phyloP scores from a whole-genome alignment of 257 asterid genomes.

The Plantago ovata region DNA sequence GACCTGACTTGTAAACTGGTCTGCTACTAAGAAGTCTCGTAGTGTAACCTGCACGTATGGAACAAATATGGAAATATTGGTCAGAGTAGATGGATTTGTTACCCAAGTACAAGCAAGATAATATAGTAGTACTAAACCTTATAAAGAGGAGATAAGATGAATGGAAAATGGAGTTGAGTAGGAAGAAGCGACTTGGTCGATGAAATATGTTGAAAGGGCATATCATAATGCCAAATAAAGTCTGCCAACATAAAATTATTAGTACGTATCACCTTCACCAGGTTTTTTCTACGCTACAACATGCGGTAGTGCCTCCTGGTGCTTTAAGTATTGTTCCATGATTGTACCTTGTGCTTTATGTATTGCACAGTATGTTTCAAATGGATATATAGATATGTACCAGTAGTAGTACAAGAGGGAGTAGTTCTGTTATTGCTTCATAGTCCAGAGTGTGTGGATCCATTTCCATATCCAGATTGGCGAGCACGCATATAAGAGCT shows the following conservation, averaged over 20 bases:
- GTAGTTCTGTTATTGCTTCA: slow-evolving; percentile 40
- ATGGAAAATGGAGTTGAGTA: not conserved
- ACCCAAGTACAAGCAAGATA: too few species aligned
- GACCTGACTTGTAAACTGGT: slow-evolving; percentile 23
- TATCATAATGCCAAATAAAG: not conserved
- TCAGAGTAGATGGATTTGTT: too few species aligned
- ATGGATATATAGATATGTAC: slow-evolving; percentile 22
- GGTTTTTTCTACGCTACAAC: too few species aligned
- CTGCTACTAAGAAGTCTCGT: slow-evolving; percentile 12
- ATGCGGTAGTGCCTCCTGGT: too few species aligned
- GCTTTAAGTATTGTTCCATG: too few species aligned
- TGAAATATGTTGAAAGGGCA: not conserved
- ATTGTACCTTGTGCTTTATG: too few species aligned
- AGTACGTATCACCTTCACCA: too few species aligned
- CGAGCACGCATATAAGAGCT: slow-evolving; percentile 40
- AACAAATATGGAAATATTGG: not conserved
- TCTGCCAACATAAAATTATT: not conserved
- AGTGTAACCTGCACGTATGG: slow-evolving; percentile 12
- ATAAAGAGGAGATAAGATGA: slow-evolving; percentile 8
- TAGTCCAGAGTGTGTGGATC: slow-evolving; percentile 41
- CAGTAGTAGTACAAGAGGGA: slow-evolving; percentile 47
- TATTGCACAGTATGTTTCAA: too few species aligned
- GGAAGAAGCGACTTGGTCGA: slow-evolving; percentile 3
- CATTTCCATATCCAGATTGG: slow-evolving; percentile 59
- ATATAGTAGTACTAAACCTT: too few species aligned